phyloP scores from a whole-genome alignment of 208 protist genomes.

The Trypanosomatidae sp. region DNA sequence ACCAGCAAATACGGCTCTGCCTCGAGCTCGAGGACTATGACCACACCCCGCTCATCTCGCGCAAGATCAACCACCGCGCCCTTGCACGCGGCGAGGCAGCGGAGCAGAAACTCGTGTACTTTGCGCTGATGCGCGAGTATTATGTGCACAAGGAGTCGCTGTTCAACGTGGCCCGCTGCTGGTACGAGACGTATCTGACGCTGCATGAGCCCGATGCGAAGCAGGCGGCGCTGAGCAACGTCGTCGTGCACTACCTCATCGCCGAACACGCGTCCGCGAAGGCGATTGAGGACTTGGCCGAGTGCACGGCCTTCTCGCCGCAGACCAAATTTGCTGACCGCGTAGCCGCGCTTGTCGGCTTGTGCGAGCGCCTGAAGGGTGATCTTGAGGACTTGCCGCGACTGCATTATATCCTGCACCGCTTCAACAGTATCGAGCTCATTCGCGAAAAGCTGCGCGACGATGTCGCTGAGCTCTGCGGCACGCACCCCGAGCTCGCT shows the following conservation, averaged over 20 bases:
- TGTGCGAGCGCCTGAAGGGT: conserved; percentile 37
- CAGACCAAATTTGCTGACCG: conserved; percentile 43
- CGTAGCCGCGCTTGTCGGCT: conserved; percentile 21
- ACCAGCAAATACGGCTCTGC: conserved; percentile 92
- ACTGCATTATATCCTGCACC: conserved; percentile 53
- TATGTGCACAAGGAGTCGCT: conserved; percentile 71
- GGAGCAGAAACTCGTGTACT: conserved; percentile 75
- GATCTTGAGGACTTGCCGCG: conserved; percentile 61
- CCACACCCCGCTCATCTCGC: conserved; percentile 86
- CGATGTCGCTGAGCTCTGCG: conserved; percentile 38
- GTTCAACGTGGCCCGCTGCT: conserved; percentile 90
- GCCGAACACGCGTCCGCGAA: conserved; percentile 65
- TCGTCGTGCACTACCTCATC: conserved; percentile 74
- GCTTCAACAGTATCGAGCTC: conserved; percentile 79
- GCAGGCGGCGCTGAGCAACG: conserved; percentile 56
- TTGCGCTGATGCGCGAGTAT: conserved; percentile 83
- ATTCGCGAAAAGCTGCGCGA: conserved; percentile 58
- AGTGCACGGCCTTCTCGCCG: conserved; percentile 63
- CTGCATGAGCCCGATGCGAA: conserved; percentile 53
- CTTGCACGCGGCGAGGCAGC: conserved; percentile 49
- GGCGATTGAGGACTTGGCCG: conserved; percentile 63
- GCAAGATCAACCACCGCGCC: conserved; percentile 88
- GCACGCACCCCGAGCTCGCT: conserved; percentile 56
- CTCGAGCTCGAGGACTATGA: conserved; percentile 92
- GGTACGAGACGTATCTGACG: conserved; percentile 90